Percentiles rank a stretch among this genome's conserved stretches.
These are phyloP conservation scores for Fusarium sp. DNA, from an alignment of 2,329 filamentous ascomycete species.

Conservation along the genomic window DNA sequence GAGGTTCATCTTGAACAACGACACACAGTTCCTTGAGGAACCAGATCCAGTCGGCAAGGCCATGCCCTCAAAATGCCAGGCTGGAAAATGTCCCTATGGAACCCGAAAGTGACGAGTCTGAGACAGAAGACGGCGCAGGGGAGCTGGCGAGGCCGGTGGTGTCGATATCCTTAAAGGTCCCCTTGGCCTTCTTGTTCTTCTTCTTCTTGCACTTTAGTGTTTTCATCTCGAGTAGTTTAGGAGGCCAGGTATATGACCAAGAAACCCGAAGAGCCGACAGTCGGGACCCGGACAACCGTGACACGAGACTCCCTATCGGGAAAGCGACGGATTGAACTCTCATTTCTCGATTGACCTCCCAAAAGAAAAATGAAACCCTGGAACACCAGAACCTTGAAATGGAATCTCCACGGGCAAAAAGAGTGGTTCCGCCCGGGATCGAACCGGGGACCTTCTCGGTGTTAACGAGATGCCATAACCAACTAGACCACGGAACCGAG, in stretches of 20 bases:
- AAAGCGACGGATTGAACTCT: not conserved
- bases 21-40: too few species aligned
- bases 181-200: not conserved
- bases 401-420: not conserved
- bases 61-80: too few species aligned
- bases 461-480: slow-evolving; percentile 13
- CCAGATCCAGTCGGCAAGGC: too few species aligned
- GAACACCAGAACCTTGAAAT: not conserved
- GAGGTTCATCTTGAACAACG: too few species aligned
- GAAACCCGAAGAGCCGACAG: not conserved
- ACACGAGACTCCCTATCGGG: too few species aligned
- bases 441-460: slow-evolving; percentile 13
- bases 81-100: too few species aligned
- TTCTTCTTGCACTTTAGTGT: not conserved
- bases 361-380: not conserved
- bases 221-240: not conserved
- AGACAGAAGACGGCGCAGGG: not conserved
- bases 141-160: not conserved
- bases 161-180: not conserved
- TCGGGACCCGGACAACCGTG: too few species aligned
- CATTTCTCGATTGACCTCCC: not conserved
- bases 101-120: not conserved
- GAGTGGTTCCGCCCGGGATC: slow-evolving; percentile 4
- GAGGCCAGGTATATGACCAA: not conserved
- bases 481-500: slow-evolving; percentile 8